Evolutionary conservation across 2,329 filamentous ascomycete species (phyloP).

Genomic region (Fusarium domesticum): DNA sequence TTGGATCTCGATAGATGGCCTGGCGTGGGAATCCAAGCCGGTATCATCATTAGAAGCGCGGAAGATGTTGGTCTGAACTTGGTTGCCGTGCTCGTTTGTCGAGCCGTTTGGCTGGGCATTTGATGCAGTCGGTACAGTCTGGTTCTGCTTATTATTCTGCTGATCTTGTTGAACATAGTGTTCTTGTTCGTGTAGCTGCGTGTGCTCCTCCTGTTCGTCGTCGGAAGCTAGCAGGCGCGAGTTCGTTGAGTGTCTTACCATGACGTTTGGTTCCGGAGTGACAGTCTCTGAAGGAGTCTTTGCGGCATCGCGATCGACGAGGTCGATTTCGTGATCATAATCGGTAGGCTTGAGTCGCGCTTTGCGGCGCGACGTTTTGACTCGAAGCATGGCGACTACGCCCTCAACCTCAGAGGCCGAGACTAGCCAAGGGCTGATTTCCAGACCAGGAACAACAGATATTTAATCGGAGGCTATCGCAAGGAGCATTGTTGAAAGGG

Average conservation of each 20-base stretch:
- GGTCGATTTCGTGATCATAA: slow-evolving; percentile 68
- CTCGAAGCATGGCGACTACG: slow-evolving; percentile 31
- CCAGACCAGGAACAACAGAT: slow-evolving; percentile 10
- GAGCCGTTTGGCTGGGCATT: slow-evolving; percentile 9
- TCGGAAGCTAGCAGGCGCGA: slow-evolving; percentile 23
- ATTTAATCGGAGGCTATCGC: slow-evolving; percentile 7
- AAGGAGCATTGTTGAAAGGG: slow-evolving; percentile 15
- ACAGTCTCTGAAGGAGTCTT: slow-evolving; percentile 19
- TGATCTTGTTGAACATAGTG: slow-evolving; percentile 5
- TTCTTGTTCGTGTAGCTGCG: slow-evolving; percentile 1
- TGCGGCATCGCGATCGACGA: slow-evolving; percentile 55
- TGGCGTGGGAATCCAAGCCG: slow-evolving; percentile 20
- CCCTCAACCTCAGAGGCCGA: slow-evolving; percentile 19
- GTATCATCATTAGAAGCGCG: slow-evolving; percentile 7
- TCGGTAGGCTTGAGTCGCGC: slow-evolving; percentile 55
- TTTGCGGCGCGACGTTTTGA: slow-evolving; percentile 54
- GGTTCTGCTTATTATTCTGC: slow-evolving; percentile 9
- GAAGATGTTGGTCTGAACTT: slow-evolving; percentile 2
- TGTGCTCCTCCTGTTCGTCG: slow-evolving; percentile 14
- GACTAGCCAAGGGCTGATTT: slow-evolving; percentile 9
- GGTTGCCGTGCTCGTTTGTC: slow-evolving; percentile 12
- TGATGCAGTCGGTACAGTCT: slow-evolving; percentile 2
- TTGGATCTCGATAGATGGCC: slow-evolving; percentile 36
- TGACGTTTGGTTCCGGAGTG: slow-evolving; percentile 18
- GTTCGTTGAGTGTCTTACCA: slow-evolving; percentile 24